Evolutionary conservation across 2,329 filamentous ascomycete genomes (phyloP), one percentile per base, ranked within the genome.

Genomic region (Colletotrichum neosansevieriae): DNA sequence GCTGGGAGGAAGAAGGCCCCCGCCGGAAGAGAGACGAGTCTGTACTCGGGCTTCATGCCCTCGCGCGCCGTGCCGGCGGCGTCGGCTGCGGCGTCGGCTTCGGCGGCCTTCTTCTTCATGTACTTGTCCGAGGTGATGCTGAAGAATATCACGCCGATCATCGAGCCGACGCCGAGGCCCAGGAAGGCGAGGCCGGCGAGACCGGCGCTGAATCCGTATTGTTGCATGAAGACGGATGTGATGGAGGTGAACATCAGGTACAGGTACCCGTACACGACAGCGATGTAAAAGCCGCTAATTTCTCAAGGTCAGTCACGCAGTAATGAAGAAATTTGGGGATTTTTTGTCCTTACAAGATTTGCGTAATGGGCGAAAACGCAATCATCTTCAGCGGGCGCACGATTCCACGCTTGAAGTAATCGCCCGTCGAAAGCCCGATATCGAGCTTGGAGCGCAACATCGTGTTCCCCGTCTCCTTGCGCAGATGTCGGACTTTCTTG

Each of bases 381-480:
- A 87, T 80, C 73, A 87, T 79, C 63, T 83, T 83, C 59, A 82
- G 78, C 0, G 85, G 85, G 0, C 85, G 80, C 1, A 83, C 73
- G 47, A 87, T 82, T 24, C 82, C 79, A 10, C 79, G 78, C 47
- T 75, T 77, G 71, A 87, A 82, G 71, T 82, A 79, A 53, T 83
- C 79, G 0, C 69, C 58, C 0, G 80, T 71, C n/a, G 75, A 77
- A 2, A 83, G 75, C 4, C 80, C 81, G 0, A 81, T 68, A 58
- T 82, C 80, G 72, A 91, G 84, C 73, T 86, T 87, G 24, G 85
- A 86, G 0, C 88, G 88, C 2, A 91, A 75, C 13, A 78, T 44
- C 0, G 70, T 66, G 67, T 89, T 89, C 11, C 86, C 86, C 0
- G 86, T 89, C 58, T 85, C 80, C 63, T 81, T 82, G 3, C 80